phyloP scores from a whole-genome alignment of 768 basidiomycete species.

The Rubroboletus pulcherrimus region DNA sequence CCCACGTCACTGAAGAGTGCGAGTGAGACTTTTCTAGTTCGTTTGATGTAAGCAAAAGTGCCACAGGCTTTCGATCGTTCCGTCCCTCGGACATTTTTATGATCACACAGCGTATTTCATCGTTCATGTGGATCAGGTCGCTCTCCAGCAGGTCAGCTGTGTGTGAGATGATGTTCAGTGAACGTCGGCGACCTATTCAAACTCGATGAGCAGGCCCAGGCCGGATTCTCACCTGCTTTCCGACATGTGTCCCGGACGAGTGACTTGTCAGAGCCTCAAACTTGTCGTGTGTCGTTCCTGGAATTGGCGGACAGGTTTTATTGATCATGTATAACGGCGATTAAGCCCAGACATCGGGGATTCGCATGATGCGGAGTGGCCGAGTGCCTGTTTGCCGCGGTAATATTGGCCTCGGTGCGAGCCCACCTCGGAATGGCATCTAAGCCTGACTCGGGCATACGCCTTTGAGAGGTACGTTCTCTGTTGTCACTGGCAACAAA shows the following conservation, averaged over 20 bases:
- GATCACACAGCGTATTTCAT: slow-evolving; percentile 1
- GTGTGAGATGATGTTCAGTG: background rate
- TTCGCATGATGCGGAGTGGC: slow-evolving; percentile 17
- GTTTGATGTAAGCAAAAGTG: background rate
- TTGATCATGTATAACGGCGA: slow-evolving; percentile 19
- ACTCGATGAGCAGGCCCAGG: background rate
- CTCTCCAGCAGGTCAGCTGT: background rate
- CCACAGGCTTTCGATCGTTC: slow-evolving; percentile 4
- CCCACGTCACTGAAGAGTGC: slow-evolving; percentile 4
- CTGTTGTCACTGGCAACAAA: slow-evolving; percentile 24
- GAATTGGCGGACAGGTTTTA: slow-evolving; percentile 2
- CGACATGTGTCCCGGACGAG: background rate
- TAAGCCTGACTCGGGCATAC: slow-evolving; percentile 3
- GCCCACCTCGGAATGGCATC: slow-evolving; percentile 4
- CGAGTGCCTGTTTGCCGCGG: slow-evolving; percentile 14
- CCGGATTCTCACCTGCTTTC: slow-evolving; percentile 11
- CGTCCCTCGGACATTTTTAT: background rate
- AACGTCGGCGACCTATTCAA: background rate
- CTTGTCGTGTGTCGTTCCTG: slow-evolving; percentile 7
- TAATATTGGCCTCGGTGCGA: slow-evolving; percentile 9
- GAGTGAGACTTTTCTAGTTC: slow-evolving; percentile 2
- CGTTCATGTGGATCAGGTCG: slow-evolving; percentile 24
- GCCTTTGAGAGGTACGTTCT: slow-evolving; percentile 14
- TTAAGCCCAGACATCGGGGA: slow-evolving; percentile 21
- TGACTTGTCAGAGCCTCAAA: slow-evolving; percentile 7